Evolutionary conservation across 2,329 filamentous ascomycete species (phyloP), one percentile per base, ranked within the genome.

Genomic region (Trichoderma semiorbis): DNA sequence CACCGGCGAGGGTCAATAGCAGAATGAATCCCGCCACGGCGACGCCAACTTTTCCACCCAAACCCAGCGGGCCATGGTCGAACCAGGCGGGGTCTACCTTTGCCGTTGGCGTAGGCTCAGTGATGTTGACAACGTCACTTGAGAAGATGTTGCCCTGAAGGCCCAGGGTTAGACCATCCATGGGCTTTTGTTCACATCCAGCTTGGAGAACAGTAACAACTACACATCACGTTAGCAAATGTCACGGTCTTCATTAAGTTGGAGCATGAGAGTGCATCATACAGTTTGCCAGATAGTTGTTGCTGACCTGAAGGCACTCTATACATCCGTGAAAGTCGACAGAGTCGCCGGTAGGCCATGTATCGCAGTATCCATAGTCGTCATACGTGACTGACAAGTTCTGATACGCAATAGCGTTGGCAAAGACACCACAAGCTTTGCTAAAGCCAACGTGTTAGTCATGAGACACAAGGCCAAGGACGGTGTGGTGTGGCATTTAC

Each of bases 11-110:
- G 8, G 81, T 77, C 3, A 91, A 81, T 5, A 89, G 18, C 0
- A 87, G 67, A 7, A 84, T 81, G 0, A 90, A 74, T 0, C 82
- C 84, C 6, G 84, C 88, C 26, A 88, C 81, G 16, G 84, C 87
- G 66, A 91, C 87, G 73, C 88, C 89, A 0, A 90, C 87, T 69
- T 89, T 87, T 14, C 83, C 86, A 5, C 85, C 87, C 1, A 90
- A 80, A 2, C 80, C 84, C 8, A 91, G 77, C 0, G 86, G 82
- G 0, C 85, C 84, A 0, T 81, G 72, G 4, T 82, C 80, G 39
- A 81, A 78, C 76, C 84, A 83, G 34, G 82, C 78, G 0, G 82
- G 80, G 53, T 82, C 73, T n/a, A 85, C 78, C 0, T 80, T 79
- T 8, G 82, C 79, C 0, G 80, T 80, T 0, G 84, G 80, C 0